A percentile compares a stretch with the other conserved stretches of the same genome.
These are phyloP conservation scores for Picea engelmannii DNA, from an alignment of 83 land plant species.

Conservation along the genomic window DNA sequence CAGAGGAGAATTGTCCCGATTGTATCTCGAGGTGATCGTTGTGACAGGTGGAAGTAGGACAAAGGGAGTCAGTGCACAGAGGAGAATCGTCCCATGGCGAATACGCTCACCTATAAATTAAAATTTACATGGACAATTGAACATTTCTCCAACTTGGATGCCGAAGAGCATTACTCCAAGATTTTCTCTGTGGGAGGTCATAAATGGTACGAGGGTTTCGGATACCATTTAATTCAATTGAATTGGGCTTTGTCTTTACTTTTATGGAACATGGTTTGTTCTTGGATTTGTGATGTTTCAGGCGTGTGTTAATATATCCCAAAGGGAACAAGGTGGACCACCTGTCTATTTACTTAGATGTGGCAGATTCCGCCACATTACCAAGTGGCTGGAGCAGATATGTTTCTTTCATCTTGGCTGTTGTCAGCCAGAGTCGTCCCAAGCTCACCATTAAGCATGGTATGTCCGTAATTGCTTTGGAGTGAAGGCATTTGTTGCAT, in stretches of 20 bases:
- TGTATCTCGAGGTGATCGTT: too few relatives aligned
- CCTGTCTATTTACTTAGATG: slow-evolving; percentile 94
- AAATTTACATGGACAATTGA: slow-evolving; percentile 91
- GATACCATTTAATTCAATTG: neutral
- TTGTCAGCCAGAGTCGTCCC: slow-evolving; percentile 72
- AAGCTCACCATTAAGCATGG: slow-evolving; percentile 83
- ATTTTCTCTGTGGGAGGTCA: slow-evolving; percentile 79
- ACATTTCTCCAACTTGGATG: slow-evolving; percentile 74
- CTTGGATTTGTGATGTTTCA: slow-evolving; percentile 16
- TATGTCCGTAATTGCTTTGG: slow-evolving; percentile 13
- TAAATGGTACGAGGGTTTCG: slow-evolving; percentile 65
- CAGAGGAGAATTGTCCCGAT: slow-evolving; percentile 32
- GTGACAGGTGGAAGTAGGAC: slow-evolving; percentile 34
- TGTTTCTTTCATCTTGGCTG: slow-evolving; percentile 88
- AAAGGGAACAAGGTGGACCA: slow-evolving; percentile 97
- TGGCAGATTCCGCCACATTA: slow-evolving; percentile 76
- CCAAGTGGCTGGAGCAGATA: slow-evolving; percentile 96
- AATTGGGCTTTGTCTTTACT: neutral
- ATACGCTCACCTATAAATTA: slow-evolving; percentile 38
- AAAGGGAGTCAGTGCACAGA: slow-evolving; percentile 57
- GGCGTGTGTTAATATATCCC: slow-evolving; percentile 95
- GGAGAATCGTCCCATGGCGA: slow-evolving; percentile 31
- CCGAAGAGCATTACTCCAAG: slow-evolving; percentile 88
- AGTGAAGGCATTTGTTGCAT: too few relatives aligned
- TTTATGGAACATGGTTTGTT: neutral